Percentiles rank a stretch among this genome's conserved stretches.
phyloP scores from a whole-genome alignment of 441 rosid genomes.

The Populus hybrid region DNA sequence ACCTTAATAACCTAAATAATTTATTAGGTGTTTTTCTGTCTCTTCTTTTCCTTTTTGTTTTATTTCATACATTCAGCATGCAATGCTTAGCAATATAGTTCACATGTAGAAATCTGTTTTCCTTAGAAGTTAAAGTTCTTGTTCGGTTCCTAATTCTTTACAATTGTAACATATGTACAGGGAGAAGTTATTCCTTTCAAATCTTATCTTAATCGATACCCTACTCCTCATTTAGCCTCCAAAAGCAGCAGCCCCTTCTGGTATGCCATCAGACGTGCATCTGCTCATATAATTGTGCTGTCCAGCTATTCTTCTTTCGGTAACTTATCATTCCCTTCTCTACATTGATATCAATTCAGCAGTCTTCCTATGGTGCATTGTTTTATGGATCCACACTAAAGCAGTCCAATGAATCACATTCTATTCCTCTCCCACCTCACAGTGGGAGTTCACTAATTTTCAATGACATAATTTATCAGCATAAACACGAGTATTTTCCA shows the following conservation, averaged over 20 bases:
- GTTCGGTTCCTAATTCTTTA: neutral
- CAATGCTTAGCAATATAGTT: neutral
- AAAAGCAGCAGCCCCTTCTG: constrained; percentile 49
- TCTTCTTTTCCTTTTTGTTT: neutral
- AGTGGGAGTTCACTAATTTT: too few relatives aligned
- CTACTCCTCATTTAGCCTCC: constrained; percentile 49
- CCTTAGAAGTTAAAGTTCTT: neutral
- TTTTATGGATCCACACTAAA: too few relatives aligned
- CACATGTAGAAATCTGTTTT: neutral
- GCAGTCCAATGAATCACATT: too few relatives aligned
- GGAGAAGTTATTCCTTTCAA: constrained; percentile 54
- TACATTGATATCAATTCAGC: neutral
- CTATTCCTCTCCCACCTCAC: too few relatives aligned
- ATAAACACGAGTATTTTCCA: neutral
- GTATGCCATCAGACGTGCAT: constrained; percentile 57
- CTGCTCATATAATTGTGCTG: constrained; percentile 53
- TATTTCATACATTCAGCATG: neutral
- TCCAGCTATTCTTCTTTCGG: constrained; percentile 65
- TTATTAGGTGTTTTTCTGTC: neutral
- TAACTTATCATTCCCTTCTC: constrained; percentile 20
- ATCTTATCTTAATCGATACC: constrained; percentile 42
- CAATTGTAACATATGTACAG: constrained; percentile 20
- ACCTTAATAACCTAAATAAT: neutral
- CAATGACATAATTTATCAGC: neutral
- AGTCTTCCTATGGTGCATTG: neutral